Evolutionary conservation across 2,329 filamentous ascomycete genomes (phyloP).

Genomic region (Alternaria hordeiaustralica): DNA sequence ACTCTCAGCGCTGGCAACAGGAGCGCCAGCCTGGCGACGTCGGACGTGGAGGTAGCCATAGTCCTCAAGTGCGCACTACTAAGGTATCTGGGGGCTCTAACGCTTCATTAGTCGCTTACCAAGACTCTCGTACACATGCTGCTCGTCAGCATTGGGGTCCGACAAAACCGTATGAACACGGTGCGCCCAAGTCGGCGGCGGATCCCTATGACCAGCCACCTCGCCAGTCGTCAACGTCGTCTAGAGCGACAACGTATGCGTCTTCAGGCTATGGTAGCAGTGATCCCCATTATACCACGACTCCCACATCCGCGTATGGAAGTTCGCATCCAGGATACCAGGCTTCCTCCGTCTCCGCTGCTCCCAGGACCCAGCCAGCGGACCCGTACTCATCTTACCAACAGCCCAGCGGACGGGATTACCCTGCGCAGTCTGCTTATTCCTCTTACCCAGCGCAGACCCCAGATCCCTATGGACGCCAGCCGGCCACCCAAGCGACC

Average conservation of each 20-base stretch:
- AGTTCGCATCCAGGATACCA: constrained; percentile 35
- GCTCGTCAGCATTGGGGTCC: constrained; percentile 52
- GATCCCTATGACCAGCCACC: constrained; percentile 24
- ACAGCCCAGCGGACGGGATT: constrained; percentile 30
- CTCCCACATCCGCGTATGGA: constrained; percentile 36
- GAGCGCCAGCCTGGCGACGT: constrained; percentile 42
- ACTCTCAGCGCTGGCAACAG: constrained; percentile 55
- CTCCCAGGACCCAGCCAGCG: constrained; percentile 42
- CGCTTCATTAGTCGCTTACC: constrained; percentile 52
- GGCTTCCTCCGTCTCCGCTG: constrained; percentile 28
- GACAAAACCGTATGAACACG: constrained; percentile 34
- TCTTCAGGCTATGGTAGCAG: constrained; percentile 27
- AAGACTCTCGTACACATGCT: constrained; percentile 53
- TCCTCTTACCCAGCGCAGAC: constrained; percentile 39
- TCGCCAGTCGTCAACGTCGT: constrained; percentile 17
- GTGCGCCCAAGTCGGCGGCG: constrained; percentile 14
- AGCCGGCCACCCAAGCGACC: constrained; percentile 26
- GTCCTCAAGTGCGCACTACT: constrained; percentile 48
- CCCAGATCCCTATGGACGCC: constrained; percentile 37
- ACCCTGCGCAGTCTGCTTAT: constrained; percentile 29
- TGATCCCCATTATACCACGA: constrained; percentile 44
- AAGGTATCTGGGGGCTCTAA: constrained; percentile 55
- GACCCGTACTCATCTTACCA: constrained; percentile 41
- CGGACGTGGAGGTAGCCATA: constrained; percentile 56
- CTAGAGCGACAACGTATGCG: constrained; percentile 24